Evolutionary conservation across 257 asterid genomes (phyloP).

Genomic region (Ballota nigra): DNA sequence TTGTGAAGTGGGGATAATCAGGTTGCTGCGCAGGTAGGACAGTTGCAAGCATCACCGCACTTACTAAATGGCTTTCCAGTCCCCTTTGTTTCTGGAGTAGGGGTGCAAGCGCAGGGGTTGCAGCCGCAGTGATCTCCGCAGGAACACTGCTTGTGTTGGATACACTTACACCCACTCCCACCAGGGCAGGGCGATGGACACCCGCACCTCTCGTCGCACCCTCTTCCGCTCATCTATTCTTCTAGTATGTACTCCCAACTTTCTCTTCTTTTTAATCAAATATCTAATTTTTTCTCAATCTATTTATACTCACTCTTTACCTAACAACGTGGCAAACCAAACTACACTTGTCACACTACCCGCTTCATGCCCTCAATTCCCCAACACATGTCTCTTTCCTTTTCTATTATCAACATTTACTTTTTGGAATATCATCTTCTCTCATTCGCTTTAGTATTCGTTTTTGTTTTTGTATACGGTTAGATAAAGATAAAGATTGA

Average conservation of each 20-base stretch:
- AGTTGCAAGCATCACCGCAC: slow-evolving; percentile 53
- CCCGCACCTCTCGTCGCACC: slow-evolving; percentile 54
- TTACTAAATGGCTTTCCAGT: slow-evolving; percentile 52
- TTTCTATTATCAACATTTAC: not conserved
- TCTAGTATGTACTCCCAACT: no score
- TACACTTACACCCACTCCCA: slow-evolving; percentile 44
- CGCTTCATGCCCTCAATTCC: not conserved
- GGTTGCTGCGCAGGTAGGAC: slow-evolving; percentile 42
- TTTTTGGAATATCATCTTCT: no score
- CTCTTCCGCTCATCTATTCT: not conserved
- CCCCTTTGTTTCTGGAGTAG: slow-evolving; percentile 4
- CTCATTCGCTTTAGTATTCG: no score
- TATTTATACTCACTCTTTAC: not conserved
- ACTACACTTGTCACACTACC: slow-evolving; percentile 14
- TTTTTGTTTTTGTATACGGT: no score
- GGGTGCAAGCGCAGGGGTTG: slow-evolving; percentile 53
- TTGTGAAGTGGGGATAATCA: no score
- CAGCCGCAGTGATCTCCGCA: slow-evolving; percentile 70
- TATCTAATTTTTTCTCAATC: slow-evolving; percentile 35
- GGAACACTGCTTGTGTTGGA: slow-evolving; percentile 55
- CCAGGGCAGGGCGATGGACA: slow-evolving; percentile 72
- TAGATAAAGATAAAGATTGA: no score
- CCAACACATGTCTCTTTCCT: not conserved
- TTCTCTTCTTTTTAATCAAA: no score
- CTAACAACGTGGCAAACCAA: slow-evolving; percentile 10